A percentile compares a stretch with the other conserved stretches of the same genome.
Conservation (phyloP, 2,329 filamentous ascomycete genomes). For the Scolecobasidium constrictum region DNA sequence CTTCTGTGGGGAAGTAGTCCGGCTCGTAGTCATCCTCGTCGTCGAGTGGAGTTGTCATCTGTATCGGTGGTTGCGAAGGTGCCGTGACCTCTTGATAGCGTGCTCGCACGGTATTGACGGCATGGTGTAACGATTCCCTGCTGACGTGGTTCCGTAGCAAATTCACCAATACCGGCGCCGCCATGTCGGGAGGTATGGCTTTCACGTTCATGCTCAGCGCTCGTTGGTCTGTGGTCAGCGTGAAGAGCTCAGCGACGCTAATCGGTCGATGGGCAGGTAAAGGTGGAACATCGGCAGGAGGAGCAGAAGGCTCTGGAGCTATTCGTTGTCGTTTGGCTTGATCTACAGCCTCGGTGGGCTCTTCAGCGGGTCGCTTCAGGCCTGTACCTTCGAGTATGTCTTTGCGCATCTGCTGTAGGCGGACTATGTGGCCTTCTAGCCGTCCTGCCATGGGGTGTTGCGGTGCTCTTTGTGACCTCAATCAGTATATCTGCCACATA, state of each 20-base stretch:
- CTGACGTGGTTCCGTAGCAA: constrained; percentile 61
- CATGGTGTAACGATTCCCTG: constrained; percentile 54
- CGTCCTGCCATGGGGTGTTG: constrained; percentile 63
- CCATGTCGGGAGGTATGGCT: constrained; percentile 61
- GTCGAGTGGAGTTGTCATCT: constrained; percentile 24
- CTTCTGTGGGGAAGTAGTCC: constrained; percentile 67
- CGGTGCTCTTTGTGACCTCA: constrained; percentile 51
- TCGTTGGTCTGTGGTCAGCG: constrained; percentile 64
- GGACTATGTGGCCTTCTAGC: constrained; percentile 81
- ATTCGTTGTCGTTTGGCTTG: constrained; percentile 71
- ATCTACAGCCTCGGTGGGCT: constrained; percentile 63
- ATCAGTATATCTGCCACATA: background rate
- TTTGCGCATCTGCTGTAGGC: constrained; percentile 64
- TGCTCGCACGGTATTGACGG: constrained; percentile 51
- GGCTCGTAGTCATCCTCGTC: constrained; percentile 94
- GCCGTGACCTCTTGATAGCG: constrained; percentile 14
- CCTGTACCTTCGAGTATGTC: constrained; percentile 71
- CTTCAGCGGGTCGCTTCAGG: constrained; percentile 64
- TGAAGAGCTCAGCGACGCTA: constrained; percentile 75
- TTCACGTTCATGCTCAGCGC: constrained; percentile 75
- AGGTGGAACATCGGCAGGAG: constrained; percentile 23
- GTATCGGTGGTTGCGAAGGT: background rate
- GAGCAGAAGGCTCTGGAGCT: constrained; percentile 33
- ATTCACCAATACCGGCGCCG: constrained; percentile 71
- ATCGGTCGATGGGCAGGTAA: constrained; percentile 65